A percentile compares a stretch with the other conserved stretches of the same genome.
phyloP scores from a whole-genome alignment of 805 yeast species.

The Lachancea sp. region DNA sequence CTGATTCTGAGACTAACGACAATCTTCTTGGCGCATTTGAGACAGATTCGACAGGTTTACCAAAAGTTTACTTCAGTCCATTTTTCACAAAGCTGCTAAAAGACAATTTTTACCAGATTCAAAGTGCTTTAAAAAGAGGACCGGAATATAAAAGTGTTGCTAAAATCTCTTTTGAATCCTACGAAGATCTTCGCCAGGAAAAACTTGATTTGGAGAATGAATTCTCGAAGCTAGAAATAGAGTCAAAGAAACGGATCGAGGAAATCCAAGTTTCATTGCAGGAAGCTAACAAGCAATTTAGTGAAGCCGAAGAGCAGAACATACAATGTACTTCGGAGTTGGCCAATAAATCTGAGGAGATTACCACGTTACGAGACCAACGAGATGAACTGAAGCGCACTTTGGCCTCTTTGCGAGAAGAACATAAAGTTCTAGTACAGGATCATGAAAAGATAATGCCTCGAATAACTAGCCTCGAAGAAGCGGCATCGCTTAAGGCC shows the following conservation, averaged over 20 bases:
- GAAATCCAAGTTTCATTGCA: slow-evolving; percentile 16
- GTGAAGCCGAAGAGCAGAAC: background rate
- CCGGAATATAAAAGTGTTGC: slow-evolving; percentile 69
- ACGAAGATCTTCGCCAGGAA: slow-evolving; percentile 36
- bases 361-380: background rate
- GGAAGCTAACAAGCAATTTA: slow-evolving; percentile 1
- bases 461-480: slow-evolving; percentile 30
- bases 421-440: slow-evolving; percentile 17
- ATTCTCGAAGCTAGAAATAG: slow-evolving; percentile 28
- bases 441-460: slow-evolving; percentile 32
- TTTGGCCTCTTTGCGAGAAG: slow-evolving; percentile 20
- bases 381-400: slow-evolving; percentile 5
- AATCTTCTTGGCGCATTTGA: slow-evolving; percentile 36
- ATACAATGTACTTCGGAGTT: background rate
- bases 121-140: slow-evolving; percentile 63
- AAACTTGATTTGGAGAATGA: slow-evolving; percentile 31
- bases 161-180: slow-evolving; percentile 51
- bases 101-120: slow-evolving; percentile 63
- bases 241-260: slow-evolving; percentile 19
- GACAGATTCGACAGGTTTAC: slow-evolving; percentile 80
- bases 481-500: slow-evolving; percentile 11
- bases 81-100: slow-evolving; percentile 59
- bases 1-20: slow-evolving; percentile 42
- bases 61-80: slow-evolving; percentile 67
- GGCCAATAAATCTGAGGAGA: background rate